Evolutionary conservation across 2,329 filamentous ascomycete species (phyloP), one percentile per base, ranked within the genome.

Genomic region (Neodidymelliopsis sp.): DNA sequence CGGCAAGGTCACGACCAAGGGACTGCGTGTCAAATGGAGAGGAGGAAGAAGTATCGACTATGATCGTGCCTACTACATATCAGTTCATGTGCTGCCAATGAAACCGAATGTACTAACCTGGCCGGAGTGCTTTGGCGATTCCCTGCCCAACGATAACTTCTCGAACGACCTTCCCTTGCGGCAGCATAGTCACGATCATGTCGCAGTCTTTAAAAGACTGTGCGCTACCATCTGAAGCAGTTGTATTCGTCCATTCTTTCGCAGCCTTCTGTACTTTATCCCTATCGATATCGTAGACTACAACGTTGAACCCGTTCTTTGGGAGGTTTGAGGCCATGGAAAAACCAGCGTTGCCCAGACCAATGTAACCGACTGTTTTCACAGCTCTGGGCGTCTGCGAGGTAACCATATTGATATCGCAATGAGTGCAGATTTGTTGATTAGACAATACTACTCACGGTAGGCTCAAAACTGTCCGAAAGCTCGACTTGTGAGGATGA

Each of bases 1-100:
- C 53, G 6, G 53, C 64, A 13, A 73, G 60, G 31, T 72, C 68
- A 19, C 59, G 56, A 5, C 69, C 69, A 1, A 72, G 54, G 9
- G 56, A 60, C 20, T 65, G 63, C 0, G 70, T 72, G 37, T 72
- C 66, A 46, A 70, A 71, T 8, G 70, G 69, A 1, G 65, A 69
- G 7, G 66, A 71, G 12, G 69, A 71, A 41, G 64, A 67, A 2
- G 69, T 73, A 49, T 72, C 69, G 23, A 72, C 59, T 4, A 72
- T 54, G 22, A 69, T 65, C 9, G 65, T 69, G 23, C 71, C 62
- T 59, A 10, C 18, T 2, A 6, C 2, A 1, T 8, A 9, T 41
- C 16, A 31, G n/a, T 12, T 15, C 4, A 10, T 23, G 18, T 4
- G 5, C 27, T 13, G n/a, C n/a, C n/a, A n/a, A 10, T 6, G 27